Conservation (phyloP, 2,329 filamentous ascomycete genomes). For the Venturia pyrina region DNA sequence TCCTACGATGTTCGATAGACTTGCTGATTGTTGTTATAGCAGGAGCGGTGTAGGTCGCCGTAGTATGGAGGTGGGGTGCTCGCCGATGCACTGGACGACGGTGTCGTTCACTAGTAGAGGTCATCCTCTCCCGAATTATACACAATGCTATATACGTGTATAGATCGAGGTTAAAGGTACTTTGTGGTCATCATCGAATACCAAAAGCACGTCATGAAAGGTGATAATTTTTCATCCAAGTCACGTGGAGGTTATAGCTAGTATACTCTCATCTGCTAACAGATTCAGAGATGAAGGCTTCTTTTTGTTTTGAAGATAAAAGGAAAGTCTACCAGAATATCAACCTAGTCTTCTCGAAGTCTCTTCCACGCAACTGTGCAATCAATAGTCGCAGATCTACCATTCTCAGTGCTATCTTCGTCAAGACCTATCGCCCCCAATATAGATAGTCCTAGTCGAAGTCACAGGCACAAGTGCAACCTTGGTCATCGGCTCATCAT, state of each 20-base stretch:
- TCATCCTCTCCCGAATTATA: background rate
- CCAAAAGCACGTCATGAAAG: background rate
- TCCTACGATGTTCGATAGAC: background rate
- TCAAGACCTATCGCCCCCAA: background rate
- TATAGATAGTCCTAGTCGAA: background rate
- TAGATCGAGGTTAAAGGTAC: background rate
- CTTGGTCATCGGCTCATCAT: conserved; percentile 1
- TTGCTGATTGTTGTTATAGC: background rate
- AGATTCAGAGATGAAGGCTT: no score
- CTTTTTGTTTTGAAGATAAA: no score
- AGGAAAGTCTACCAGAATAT: no score
- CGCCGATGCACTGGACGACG: background rate
- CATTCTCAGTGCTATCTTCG: background rate
- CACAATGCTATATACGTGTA: background rate
- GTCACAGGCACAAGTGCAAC: background rate
- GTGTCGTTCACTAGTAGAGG: no score
- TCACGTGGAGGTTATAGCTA: background rate
- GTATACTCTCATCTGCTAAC: no score
- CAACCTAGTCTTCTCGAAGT: no score
- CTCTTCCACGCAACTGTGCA: no score
- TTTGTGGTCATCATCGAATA: background rate
- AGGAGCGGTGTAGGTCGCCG: background rate
- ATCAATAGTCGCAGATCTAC: no score
- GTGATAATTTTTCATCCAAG: background rate
- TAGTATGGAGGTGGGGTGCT: background rate